Conservation (phyloP, 1,284 basidiomycete genomes). For the Paramarasmius palmivorus region DNA sequence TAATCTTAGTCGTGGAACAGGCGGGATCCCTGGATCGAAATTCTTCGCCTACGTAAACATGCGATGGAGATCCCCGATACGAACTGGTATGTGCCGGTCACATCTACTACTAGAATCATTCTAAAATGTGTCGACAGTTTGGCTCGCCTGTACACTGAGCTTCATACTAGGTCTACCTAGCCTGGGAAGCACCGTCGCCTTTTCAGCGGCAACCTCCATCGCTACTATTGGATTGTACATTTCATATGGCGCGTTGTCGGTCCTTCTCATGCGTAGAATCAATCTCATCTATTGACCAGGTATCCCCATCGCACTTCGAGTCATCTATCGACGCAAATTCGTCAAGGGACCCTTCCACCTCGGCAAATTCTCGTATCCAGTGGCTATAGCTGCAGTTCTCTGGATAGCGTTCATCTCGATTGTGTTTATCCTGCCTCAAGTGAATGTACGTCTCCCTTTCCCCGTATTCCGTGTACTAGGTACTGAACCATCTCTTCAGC, state of each 20-base stretch:
- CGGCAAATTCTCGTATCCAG: constrained; percentile 56
- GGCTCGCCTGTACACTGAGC: constrained; percentile 77
- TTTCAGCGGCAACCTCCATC: constrained; percentile 73
- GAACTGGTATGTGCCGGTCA: constrained; percentile 51
- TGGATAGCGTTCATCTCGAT: constrained; percentile 70
- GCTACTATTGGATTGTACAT: constrained; percentile 79
- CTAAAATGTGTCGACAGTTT: constrained; percentile 41
- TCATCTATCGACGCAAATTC: constrained; percentile 61
- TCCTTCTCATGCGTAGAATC: neutral
- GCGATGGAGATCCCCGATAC: constrained; percentile 60
- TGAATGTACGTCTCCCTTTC: constrained; percentile 42
- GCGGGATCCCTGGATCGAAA: constrained; percentile 65
- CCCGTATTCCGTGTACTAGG: neutral
- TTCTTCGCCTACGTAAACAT: constrained; percentile 68
- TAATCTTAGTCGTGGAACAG: too few relatives aligned
- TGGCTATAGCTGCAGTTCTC: constrained; percentile 51
- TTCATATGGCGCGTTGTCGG: constrained; percentile 52
- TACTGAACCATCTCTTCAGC: constrained; percentile 31
- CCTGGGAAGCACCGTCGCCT: constrained; percentile 70
- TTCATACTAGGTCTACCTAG: constrained; percentile 74
- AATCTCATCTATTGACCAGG: constrained; percentile 29
- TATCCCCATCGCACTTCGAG: constrained; percentile 67
- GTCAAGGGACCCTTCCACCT: constrained; percentile 73
- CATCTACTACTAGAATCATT: neutral
- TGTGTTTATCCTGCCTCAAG: constrained; percentile 65